Conservation (phyloP, 2,329 filamentous ascomycete species). For the Sporothrix protearum region DNA sequence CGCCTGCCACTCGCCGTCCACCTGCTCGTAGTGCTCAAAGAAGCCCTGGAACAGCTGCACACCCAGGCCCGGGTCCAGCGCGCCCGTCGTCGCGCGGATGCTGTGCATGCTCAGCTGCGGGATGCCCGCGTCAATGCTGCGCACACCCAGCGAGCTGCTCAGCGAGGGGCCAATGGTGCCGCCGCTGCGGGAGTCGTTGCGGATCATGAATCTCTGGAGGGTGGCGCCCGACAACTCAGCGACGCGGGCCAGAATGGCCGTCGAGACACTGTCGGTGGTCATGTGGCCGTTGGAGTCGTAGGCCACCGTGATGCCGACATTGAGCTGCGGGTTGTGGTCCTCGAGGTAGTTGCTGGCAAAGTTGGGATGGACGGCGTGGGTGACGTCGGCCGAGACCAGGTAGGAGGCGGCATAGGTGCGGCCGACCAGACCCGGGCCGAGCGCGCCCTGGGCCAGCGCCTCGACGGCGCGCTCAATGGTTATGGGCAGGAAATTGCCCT, state of each 20-base stretch:
- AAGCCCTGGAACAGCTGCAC: conserved; percentile 88
- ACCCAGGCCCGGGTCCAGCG: conserved; percentile 80
- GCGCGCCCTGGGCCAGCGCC: conserved; percentile 49
- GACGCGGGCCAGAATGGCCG: conserved; percentile 72
- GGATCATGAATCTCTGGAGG: conserved; percentile 88
- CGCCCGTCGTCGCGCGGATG: conserved; percentile 82
- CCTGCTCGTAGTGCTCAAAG: conserved; percentile 77
- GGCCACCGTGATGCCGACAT: conserved; percentile 77
- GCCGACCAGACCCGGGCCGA: conserved; percentile 62
- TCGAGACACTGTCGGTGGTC: conserved; percentile 87
- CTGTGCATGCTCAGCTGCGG: conserved; percentile 93
- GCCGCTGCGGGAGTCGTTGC: conserved; percentile 84
- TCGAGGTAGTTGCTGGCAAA: conserved; percentile 80
- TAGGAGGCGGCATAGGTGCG: conserved; percentile 90
- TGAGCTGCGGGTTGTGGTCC: conserved; percentile 81
- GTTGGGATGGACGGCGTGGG: conserved; percentile 91
- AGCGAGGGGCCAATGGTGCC: conserved; percentile 95
- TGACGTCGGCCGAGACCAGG: conserved; percentile 88
- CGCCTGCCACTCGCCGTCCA: conserved; percentile 70
- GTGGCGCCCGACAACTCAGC: conserved; percentile 68
- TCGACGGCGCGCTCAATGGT: conserved; percentile 80
- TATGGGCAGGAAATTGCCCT: conserved; percentile 79
- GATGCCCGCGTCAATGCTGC: conserved; percentile 82
- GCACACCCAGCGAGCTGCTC: conserved; percentile 72
- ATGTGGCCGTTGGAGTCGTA: conserved; percentile 90